phyloP scores from a whole-genome alignment of 768 basidiomycete species.

The Serendipita sp. region DNA sequence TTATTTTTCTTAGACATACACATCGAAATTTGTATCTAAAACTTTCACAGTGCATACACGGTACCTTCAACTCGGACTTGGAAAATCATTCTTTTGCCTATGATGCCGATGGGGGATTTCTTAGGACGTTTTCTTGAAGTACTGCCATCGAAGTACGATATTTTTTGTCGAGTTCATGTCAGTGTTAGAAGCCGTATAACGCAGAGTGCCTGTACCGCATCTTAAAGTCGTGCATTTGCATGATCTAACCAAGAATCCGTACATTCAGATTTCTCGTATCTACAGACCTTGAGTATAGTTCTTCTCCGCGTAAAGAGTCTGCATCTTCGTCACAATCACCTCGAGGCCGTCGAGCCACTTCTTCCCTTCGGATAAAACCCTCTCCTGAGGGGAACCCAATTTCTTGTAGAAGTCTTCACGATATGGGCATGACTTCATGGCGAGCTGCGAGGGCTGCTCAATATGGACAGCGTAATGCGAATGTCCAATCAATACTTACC shows the following conservation, averaged over 20 bases:
- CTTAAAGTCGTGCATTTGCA: not conserved
- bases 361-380: slow-evolving; percentile 31
- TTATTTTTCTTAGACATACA: not conserved
- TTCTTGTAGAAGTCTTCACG: slow-evolving; percentile 42
- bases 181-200: no score
- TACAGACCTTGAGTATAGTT: slow-evolving; percentile 31
- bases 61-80: not conserved
- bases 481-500: slow-evolving; percentile 23
- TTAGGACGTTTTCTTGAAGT: no score
- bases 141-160: no score
- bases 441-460: slow-evolving; percentile 26
- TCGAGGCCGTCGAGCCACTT: slow-evolving; percentile 40
- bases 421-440: slow-evolving; percentile 55
- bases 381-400: slow-evolving; percentile 30
- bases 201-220: no score
- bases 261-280: not conserved
- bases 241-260: not conserved
- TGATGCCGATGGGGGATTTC: slow-evolving; percentile 2
- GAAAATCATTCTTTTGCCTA: slow-evolving; percentile 5
- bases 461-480: not conserved
- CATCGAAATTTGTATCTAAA: not conserved
- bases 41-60: not conserved
- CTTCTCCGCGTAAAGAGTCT: slow-evolving; percentile 30
- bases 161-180: no score
- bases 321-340: slow-evolving; percentile 30